These are phyloP conservation scores for Zygotorulaspora danielsina DNA, from an alignment of 805 yeast species.

Conservation along the genomic window DNA sequence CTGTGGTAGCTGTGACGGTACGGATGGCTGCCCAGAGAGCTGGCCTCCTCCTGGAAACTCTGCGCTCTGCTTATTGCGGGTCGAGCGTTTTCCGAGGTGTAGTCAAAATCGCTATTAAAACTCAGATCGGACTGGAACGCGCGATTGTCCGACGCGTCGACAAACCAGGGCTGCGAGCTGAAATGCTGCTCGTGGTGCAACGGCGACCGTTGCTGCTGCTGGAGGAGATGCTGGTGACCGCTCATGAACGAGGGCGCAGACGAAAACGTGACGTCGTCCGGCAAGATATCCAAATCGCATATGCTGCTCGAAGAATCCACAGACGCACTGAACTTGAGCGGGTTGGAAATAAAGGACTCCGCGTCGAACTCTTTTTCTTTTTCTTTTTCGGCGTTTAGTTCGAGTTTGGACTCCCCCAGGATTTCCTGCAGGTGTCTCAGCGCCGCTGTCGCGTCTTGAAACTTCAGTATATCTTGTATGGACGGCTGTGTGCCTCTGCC, in stretches of 20 bases:
- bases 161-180: not conserved
- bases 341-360: not conserved
- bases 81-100: not conserved
- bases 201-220: not conserved
- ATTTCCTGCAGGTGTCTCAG: constrained; percentile 8
- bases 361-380: not conserved
- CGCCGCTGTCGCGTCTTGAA: constrained; percentile 5
- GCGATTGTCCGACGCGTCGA: not conserved
- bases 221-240: not conserved
- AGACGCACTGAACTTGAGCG: not conserved
- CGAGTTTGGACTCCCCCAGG: constrained; percentile 1
- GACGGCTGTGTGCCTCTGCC: constrained; percentile 3
- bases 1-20: not conserved
- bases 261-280: not conserved
- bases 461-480: constrained; percentile 7
- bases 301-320: not conserved
- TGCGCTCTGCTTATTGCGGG: not conserved
- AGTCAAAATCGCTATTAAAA: not conserved
- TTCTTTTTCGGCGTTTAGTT: not conserved
- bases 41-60: not conserved
- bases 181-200: not conserved
- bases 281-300: not conserved
- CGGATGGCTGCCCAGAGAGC: not conserved
- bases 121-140: not conserved
- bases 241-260: not conserved